Conservation (phyloP, 129 eudicot species). For the Heracleum sosnowskyi region DNA sequence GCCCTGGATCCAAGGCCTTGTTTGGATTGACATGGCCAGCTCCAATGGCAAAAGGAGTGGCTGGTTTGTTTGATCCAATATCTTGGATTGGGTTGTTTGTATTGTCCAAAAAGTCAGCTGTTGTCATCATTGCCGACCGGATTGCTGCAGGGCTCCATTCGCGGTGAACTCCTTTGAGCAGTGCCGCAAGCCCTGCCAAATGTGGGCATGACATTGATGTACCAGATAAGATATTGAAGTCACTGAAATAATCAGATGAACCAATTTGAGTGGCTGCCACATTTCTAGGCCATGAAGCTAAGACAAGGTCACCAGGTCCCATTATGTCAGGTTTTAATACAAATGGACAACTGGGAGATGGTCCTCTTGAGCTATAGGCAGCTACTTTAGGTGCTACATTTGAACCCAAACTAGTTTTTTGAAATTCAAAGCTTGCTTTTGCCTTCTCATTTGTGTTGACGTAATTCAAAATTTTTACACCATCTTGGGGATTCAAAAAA, state of each 20-base stretch:
- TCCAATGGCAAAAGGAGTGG: conserved; percentile 62
- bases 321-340: conserved; percentile 66
- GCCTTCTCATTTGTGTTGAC: conserved; percentile 17
- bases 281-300: conserved; percentile 64
- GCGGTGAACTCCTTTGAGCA: conserved; percentile 50
- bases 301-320: conserved; percentile 62
- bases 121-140: conserved; percentile 82
- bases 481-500: conserved; percentile 31
- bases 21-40: conserved; percentile 68
- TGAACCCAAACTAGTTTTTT: conserved; percentile 31
- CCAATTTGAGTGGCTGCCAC: conserved; percentile 18
- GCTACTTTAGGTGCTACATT: conserved; percentile 53
- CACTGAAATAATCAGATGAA: conserved; percentile 23
- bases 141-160: conserved; percentile 70
- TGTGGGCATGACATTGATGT: conserved; percentile 86
- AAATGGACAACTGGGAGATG: conserved; percentile 49
- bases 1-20: conserved; percentile 78
- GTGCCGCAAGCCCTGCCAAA: conserved; percentile 64
- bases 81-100: conserved; percentile 46
- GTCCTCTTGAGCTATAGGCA: conserved; percentile 75
- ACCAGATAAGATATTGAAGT: conserved; percentile 55
- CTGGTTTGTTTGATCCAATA: conserved; percentile 30
- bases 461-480: conserved; percentile 34
- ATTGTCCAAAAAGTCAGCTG: conserved; percentile 47
- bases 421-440: conserved; percentile 40